Evolutionary conservation across 352 stramenopile species (phyloP), one percentile per base, ranked within the genome.

Genomic region (Pythium periplocum): DNA sequence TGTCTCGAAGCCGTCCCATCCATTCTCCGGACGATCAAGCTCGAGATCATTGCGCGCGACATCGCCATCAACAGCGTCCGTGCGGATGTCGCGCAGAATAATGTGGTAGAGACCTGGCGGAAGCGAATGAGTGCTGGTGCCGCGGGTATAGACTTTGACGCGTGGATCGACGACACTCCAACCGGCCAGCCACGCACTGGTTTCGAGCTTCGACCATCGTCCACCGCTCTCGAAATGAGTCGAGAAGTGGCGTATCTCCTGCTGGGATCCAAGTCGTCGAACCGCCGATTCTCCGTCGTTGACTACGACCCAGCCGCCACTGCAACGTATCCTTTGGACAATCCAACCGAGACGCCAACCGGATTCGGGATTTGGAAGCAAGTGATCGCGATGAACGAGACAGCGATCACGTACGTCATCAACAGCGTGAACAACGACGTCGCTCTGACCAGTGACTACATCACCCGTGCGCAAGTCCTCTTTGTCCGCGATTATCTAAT

Each of bases 331-430:
- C 45, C 56, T 0, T 43, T 81, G 7, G 59, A 69, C 9, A 33
- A 51, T n/a, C 62, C 65, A 0, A 66, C 63, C 1, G 48, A 58
- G 3, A 86, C 75, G 1, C 72, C 74, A 0, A 57, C 66, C 1
- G 81, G 78, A 2, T 91, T 91, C 50, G 78, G 61, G 26, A 85
- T 91, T 44, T 91, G 81, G 81, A 89, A 89, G 31, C 72, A 84
- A 48, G 71, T 88, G 31, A 77, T 91, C 40, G 70, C 71, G 3
- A 67, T 89, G 46, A 73, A 91, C 31, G 70, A 82, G 54, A 65
- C 62, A 0, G 74, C 81, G 6, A 87, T 91, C 34, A 33, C 30
- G 0, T 78, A 75, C 39, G 59, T 87, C 0, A 61, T 91, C 1
- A 56, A 73, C 1, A 68, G 76, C 0, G 75, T 91, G 2, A 89